Evolutionary conservation across 2,329 filamentous ascomycete genomes (phyloP), one percentile per base, ranked within the genome.

Genomic region (Botrytis fragariae): DNA sequence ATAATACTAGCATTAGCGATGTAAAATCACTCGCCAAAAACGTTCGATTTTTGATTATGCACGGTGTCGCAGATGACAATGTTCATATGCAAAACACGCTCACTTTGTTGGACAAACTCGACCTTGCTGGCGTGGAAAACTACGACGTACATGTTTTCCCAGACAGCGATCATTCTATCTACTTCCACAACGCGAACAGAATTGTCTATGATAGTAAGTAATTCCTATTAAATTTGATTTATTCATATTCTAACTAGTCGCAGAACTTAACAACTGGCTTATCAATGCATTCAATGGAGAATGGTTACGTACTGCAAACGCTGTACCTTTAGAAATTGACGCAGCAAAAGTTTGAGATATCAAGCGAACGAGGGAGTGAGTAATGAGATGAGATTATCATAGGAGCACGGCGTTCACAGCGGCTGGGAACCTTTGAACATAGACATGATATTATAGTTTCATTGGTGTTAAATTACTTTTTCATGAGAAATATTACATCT

Each of bases 251-350:
- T 86, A 76, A 85, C 80, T 25, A 35, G 37, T n/a, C 25, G 25
- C 75, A 94, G 92, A 94, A 83, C 82, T 97, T 45, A 90, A 87
- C 73, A 95, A 93, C 81, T 99, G 95, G 95, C 89, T 99, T 72
- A 88, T 98, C 81, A 98, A 98, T 81, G 96, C 96, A 2, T 99
- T 99, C 82, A 98, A 98, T 78, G 96, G 96, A 69, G 94, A 98
- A 82, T 98, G 95, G 94, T 85, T 95, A 68, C 84, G 78, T 45
- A 81, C 80, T 32, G 74, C 77, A n/a, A 77, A 81, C 67, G 78
- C 80, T 32, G 76, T 78, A 20, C 80, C 80, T 39, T 60, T 81
- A 29, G 72, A 80, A 61, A 73, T 80, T 44, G 79, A 81, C 60
- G 57, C 76, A 35, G 69, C 74, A 14, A 69, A 70, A 37, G 29